Conservation (phyloP, 2,329 filamentous ascomycete species). For the Zasmidium cellare region DNA sequence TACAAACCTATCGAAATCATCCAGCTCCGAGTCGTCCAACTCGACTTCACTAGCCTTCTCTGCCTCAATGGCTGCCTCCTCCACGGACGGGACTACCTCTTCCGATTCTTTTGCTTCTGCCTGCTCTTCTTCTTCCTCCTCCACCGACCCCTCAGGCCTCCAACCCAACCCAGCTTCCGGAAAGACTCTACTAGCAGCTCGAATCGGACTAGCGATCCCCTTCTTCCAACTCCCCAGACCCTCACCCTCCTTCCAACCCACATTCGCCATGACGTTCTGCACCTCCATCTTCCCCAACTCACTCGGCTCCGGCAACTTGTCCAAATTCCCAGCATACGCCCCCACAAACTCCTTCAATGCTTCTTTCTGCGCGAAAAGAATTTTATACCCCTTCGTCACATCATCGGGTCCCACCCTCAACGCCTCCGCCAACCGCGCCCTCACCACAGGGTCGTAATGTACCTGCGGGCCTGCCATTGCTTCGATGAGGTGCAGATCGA, state of each 20-base stretch:
- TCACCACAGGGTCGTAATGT: slow-evolving; percentile 1
- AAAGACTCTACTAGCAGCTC: not conserved
- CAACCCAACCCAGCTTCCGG: not conserved
- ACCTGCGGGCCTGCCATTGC: slow-evolving; percentile 1
- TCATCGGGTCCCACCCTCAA: slow-evolving; percentile 13
- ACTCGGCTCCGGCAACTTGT: slow-evolving; percentile 8
- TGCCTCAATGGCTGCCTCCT: not conserved
- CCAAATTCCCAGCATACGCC: slow-evolving; percentile 9
- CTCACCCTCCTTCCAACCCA: not conserved
- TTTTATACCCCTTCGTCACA: slow-evolving; percentile 15
- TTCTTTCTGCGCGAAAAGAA: slow-evolving; percentile 14
- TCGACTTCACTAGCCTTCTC: slow-evolving; percentile 10
- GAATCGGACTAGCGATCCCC: not conserved
- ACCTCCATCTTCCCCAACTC: not conserved
- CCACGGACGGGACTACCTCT: no score
- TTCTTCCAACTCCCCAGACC: not conserved
- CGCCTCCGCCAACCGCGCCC: not conserved
- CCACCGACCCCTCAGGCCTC: not conserved
- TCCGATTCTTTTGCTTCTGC: not conserved
- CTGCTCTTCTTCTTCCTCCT: not conserved
- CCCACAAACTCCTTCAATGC: slow-evolving; percentile 13
- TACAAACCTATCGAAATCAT: slow-evolving; percentile 20
- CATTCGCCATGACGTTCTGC: not conserved
- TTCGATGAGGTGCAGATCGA: slow-evolving; percentile 3
- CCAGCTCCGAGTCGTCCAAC: slow-evolving; percentile 11